Evolutionary conservation across 139 green algal genomes (phyloP).

Genomic region (Deuterostichococcus epilithicus): DNA sequence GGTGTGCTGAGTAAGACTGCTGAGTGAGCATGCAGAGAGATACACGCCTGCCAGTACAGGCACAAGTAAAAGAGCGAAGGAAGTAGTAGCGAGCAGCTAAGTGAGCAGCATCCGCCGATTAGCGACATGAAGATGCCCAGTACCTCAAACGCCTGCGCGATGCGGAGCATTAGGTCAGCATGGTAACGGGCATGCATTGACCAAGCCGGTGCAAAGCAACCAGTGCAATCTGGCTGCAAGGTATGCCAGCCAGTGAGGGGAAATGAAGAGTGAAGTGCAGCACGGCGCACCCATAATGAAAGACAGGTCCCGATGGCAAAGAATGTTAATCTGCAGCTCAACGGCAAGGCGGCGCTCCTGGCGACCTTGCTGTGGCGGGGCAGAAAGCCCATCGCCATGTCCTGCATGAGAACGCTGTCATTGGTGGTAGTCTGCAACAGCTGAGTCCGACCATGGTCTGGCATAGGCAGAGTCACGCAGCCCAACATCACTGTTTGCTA

Average conservation of each 20-base stretch:
- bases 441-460: too few species aligned
- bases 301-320: slow-evolving; percentile 2
- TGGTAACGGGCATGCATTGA: too few species aligned
- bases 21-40: neutral
- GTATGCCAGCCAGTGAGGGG: too few species aligned
- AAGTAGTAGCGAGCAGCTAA: slow-evolving; percentile 44
- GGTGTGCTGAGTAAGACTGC: too few species aligned
- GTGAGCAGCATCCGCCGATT: slow-evolving; percentile 26
- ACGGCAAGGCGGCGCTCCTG: neutral
- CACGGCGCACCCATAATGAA: neutral
- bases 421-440: neutral
- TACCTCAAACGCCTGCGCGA: slow-evolving; percentile 12
- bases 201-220: too few species aligned
- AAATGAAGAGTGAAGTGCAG: too few species aligned
- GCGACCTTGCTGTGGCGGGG: neutral
- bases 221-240: too few species aligned
- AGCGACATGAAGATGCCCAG: slow-evolving; percentile 30
- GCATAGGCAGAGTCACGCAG: too few species aligned
- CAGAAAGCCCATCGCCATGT: slow-evolving; percentile 24
- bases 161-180: neutral
- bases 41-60: slow-evolving; percentile 34
- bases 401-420: slow-evolving; percentile 9
- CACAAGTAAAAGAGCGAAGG: slow-evolving; percentile 34
- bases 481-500: too few species aligned
- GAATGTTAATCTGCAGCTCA: slow-evolving; percentile 11